Evolutionary conservation across 176 grass and related monocot genomes (phyloP), one percentile per base, ranked within the genome.

Genomic region (Saccharum spontaneum): DNA sequence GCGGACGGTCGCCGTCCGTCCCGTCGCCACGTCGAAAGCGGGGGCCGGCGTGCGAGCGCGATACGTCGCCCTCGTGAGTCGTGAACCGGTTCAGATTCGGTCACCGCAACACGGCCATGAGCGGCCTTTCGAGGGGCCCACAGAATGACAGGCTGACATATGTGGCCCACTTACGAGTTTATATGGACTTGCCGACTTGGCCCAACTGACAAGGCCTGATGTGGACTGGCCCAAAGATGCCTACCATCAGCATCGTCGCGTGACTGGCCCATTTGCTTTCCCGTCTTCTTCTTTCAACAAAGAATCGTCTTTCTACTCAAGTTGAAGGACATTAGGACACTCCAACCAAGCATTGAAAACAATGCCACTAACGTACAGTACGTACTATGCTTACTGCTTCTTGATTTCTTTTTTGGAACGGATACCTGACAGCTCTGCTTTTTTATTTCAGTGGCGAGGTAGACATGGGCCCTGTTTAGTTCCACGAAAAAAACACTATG

Each of bases 11-110:
- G 44, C 88, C 14, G 23, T 74, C 71, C 14, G 43, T 74, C 24
- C 44, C 44, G 36, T 77, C 54, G 39, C 86, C 86, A 83, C 72
- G 23, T 80, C 73, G 20, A 84, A 91, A 14, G 55, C 55, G 2
- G n/a, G 34, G n/a, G 41, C 18, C 23, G 15, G 3, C 23, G 2
- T 24, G 20, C 9, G 8, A 39, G 6, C 30, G 73, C 81, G 61
- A 64, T 64, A 64, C 26, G 61, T 0, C 7, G 5, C 36, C 44
- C 59, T 84, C 16, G 26, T 15, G 13, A 60, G 6, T 84, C 16
- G 26, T 15, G 13, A 60, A 9, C 31, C 14, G 71, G 38, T 39
- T 68, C 67, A 67, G 82, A 81, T 85, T 76, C 46, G 82, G 62
- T 67, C 36, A 34, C 36, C 4, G 36, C 46, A 44, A 12, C 11